Evolutionary conservation across 2,329 filamentous ascomycete species (phyloP), one percentile per base, ranked within the genome.

Genomic region (Monilinia polystroma): DNA sequence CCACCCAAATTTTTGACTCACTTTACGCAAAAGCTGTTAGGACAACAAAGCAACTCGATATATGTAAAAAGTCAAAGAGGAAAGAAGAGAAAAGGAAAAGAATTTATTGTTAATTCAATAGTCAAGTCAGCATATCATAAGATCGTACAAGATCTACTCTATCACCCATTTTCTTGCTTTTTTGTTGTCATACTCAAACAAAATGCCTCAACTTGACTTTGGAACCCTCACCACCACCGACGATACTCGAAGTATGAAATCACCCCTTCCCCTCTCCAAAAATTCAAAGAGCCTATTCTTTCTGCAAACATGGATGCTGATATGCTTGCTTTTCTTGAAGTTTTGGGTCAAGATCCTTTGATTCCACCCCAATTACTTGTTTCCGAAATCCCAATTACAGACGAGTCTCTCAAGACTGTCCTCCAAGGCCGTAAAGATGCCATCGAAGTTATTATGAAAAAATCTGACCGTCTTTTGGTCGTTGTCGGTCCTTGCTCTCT

Each of bases 401-500:
- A 83, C 74, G 74, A 80, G 68, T 87, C 88, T 66, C 81, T 89
- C 69, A 79, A 87, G 73, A 90, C 90, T 7, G 89, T 93, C 51
- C 79, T 92, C 73, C 86, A 87, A 79, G 90, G 89, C 72, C 87
- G 90, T 73, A 85, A 83, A 73, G 85, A 88, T 75, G 85, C 84
- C 43, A 64, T 77, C 54, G 72, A 76, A 20, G 74, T 76, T 63
- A 74, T 78, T 49, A 77, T 76, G 74, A 72, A 74, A 53, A 66
- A 66, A 54, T 73, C 71, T 79, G 92, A 97, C 82, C 91, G 93
- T 69, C 90, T 99, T 45, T 87, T 99, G 70, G 95, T 98, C 75
- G 88, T 99, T 76, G 90, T 96, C 76, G 95, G 95, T 2, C 95
- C 95, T 64, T 99, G 95, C 84, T 97, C 93, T 38, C 94, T 99